Conservation (phyloP, 805 yeast species). For the Candida stauntonica region DNA sequence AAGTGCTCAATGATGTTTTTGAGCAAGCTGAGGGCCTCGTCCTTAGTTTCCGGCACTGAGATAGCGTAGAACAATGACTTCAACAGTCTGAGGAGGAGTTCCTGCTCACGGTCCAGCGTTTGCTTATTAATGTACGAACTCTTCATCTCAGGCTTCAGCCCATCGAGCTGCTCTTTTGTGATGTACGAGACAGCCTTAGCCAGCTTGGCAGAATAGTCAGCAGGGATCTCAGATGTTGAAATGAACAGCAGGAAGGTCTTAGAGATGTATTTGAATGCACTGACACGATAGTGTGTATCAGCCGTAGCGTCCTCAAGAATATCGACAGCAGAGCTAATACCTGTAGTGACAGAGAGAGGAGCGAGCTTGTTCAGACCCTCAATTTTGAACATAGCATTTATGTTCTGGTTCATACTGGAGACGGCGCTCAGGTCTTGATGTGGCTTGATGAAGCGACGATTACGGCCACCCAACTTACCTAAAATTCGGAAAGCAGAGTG, state of each 20-base stretch:
- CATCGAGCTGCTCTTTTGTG: slow-evolving; percentile 32
- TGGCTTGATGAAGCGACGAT: slow-evolving; percentile 77
- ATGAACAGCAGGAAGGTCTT: slow-evolving; percentile 65
- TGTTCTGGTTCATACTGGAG: slow-evolving; percentile 57
- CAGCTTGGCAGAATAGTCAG: slow-evolving; percentile 38
- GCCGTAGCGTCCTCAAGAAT: slow-evolving; percentile 61
- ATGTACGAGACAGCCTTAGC: slow-evolving; percentile 45
- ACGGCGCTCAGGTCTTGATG: slow-evolving; percentile 59
- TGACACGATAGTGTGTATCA: slow-evolving; percentile 61
- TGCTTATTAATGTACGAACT: slow-evolving; percentile 45
- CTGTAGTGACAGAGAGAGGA: slow-evolving; percentile 79
- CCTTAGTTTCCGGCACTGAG: slow-evolving; percentile 65
- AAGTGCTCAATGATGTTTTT: slow-evolving; percentile 73
- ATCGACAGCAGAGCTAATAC: slow-evolving; percentile 70
- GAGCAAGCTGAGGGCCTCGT: slow-evolving; percentile 60
- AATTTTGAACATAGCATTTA: slow-evolving; percentile 62
- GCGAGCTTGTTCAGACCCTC: slow-evolving; percentile 62
- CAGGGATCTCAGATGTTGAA: slow-evolving; percentile 37
- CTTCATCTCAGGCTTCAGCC: slow-evolving; percentile 28
- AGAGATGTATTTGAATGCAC: slow-evolving; percentile 72
- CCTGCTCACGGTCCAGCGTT: slow-evolving; percentile 57
- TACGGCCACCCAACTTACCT: slow-evolving; percentile 96
- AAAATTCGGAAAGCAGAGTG: slow-evolving; percentile 90
- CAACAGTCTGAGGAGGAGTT: slow-evolving; percentile 56
- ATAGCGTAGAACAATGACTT: slow-evolving; percentile 73